Evolutionary conservation across 345 rosid species (phyloP).

Genomic region (Eucalyptus victrix): DNA sequence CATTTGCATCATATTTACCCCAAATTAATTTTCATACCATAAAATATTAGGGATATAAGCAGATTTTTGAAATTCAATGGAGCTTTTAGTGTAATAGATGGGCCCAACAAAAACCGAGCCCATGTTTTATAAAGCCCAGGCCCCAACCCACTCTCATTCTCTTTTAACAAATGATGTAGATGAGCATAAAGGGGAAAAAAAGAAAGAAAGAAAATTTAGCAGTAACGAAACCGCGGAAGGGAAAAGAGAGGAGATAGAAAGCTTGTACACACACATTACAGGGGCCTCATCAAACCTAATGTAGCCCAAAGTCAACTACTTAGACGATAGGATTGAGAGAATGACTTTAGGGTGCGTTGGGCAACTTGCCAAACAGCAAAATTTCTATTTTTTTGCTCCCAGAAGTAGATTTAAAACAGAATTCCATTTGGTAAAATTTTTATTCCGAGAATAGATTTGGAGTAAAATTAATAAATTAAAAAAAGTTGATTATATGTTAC

Average conservation of each 20-base stretch:
- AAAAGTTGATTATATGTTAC: no score
- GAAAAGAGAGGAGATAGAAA: not conserved
- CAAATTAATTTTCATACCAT: not conserved
- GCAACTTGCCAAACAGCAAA: no score
- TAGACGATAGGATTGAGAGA: no score
- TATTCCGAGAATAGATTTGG: no score
- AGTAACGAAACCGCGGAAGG: not conserved
- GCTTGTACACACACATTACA: not conserved
- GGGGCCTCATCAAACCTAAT: no score
- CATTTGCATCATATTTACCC: not conserved
- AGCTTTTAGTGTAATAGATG: not conserved
- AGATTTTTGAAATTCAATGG: not conserved
- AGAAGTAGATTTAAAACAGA: fast-evolving
- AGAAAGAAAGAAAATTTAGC: not conserved
- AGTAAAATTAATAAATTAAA: no score
- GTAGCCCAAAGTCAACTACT: no score
- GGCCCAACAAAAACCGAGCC: not conserved
- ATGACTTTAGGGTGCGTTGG: no score
- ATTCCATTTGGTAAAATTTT: fast-evolving
- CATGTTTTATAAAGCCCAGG: not conserved
- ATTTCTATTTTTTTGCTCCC: no score
- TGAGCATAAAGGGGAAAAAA: not conserved
- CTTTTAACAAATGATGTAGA: not conserved
- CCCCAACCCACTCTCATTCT: not conserved
- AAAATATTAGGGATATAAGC: not conserved